Percentiles rank a stretch among this genome's conserved stretches.
Evolutionary conservation across 2,329 filamentous ascomycete species (phyloP).

Genomic region (Cladosporium sphaerospermum): DNA sequence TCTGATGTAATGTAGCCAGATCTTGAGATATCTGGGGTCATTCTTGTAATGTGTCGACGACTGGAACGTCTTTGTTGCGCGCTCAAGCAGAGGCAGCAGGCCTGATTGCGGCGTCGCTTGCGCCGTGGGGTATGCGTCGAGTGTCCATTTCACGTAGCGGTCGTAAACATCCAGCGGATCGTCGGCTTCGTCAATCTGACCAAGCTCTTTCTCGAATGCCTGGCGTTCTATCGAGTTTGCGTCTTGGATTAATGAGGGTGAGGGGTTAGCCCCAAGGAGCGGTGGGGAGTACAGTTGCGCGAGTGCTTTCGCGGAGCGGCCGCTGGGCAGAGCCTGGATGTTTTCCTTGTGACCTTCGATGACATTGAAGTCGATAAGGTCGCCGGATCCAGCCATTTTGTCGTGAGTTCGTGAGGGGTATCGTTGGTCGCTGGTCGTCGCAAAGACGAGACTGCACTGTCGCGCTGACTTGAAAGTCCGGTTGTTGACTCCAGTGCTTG

Average conservation of each 20-base stretch:
- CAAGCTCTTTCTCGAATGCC: conserved; percentile 80
- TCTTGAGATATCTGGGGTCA: conserved; percentile 83
- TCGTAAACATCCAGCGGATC: conserved; percentile 95
- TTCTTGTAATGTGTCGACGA: conserved; percentile 86
- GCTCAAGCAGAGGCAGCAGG: conserved; percentile 79
- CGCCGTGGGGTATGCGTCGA: conserved; percentile 89
- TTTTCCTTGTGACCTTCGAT: conserved; percentile 98
- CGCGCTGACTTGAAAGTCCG: too few species aligned
- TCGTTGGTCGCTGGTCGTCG: conserved; percentile 1
- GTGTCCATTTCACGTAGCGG: conserved; percentile 93
- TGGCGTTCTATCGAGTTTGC: conserved; percentile 73
- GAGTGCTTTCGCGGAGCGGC: conserved; percentile 81
- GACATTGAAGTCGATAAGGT: conserved; percentile 67
- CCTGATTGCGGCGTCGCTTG: conserved; percentile 91
- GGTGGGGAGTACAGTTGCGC: conserved; percentile 67
- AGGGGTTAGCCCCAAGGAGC: conserved; percentile 27
- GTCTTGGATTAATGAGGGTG: conserved; percentile 64
- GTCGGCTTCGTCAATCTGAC: conserved; percentile 74
- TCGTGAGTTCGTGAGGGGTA: conserved; percentile 1
- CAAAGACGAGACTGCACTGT: neutral
- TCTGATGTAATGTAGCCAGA: conserved; percentile 92
- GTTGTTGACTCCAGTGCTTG: too few species aligned
- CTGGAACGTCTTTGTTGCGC: conserved; percentile 85
- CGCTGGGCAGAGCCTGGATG: conserved; percentile 85
- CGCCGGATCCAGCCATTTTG: conserved; percentile 34